Percentiles rank a stretch among this genome's conserved stretches.
phyloP scores from a whole-genome alignment of 352 stramenopile species.

The Phytophthora rubi region DNA sequence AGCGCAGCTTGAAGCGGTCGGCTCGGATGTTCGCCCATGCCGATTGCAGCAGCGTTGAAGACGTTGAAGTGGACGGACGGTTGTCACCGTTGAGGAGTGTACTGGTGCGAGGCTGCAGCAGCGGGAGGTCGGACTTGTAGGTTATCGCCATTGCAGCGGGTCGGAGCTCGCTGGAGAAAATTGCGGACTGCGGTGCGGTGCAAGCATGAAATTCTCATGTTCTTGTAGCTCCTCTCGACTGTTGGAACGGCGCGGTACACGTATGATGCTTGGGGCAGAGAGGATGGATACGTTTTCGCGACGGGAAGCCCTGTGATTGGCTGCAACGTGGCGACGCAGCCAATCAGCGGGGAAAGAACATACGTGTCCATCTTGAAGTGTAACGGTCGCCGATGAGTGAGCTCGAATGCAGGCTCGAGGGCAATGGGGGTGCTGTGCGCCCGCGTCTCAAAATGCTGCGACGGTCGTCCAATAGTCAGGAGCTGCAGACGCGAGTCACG shows the following conservation, averaged over 20 bases:
- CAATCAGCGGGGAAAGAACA: conserved; percentile 31
- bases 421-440: not conserved
- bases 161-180: conserved; percentile 17
- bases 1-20: conserved; percentile 46
- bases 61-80: conserved; percentile 22
- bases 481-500: conserved; percentile 10
- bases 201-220: conserved; percentile 11
- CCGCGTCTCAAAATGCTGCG: conserved; percentile 14
- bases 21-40: conserved; percentile 29
- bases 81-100: conserved; percentile 9
- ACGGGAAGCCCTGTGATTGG: conserved; percentile 18
- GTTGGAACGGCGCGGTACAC: conserved; percentile 25
- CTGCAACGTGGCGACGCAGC: conserved; percentile 1
- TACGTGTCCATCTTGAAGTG: conserved; percentile 23
- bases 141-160: conserved; percentile 24
- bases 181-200: conserved; percentile 15
- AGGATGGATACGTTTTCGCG: conserved; percentile 24
- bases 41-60: conserved; percentile 16
- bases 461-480: conserved; percentile 16
- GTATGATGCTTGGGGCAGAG: conserved; percentile 8
- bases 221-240: conserved; percentile 27
- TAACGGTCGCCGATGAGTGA: conserved; percentile 20
- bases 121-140: conserved; percentile 43
- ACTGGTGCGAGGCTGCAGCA: conserved; percentile 40
- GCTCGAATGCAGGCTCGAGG: not conserved